Evolutionary conservation across 83 land plant genomes (phyloP), one percentile per base, ranked within the genome.

Genomic region (Isoetes engelmannii): DNA sequence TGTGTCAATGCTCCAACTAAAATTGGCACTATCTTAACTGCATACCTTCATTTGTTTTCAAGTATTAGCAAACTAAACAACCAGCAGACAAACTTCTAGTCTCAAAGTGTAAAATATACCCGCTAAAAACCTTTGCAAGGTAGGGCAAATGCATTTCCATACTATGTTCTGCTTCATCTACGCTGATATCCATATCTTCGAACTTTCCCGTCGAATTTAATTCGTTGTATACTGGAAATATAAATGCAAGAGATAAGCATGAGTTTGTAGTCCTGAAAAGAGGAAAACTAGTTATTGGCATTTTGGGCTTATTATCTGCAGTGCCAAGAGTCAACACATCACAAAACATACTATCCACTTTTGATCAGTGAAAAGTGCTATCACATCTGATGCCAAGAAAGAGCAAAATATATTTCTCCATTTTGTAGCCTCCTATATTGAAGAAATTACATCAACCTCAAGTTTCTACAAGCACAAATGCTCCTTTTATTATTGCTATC

Each of bases 101-200:
- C 45, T 61, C 12, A 57, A 44, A 44, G 60, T 54, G 12, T 66
- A 43, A 50, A 48, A 69, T 3, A 65, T 84, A 92, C 97, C 97
- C 97, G 17, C 83, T 72, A 71, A 94, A 94, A 45, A 94, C 80
- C 76, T 86, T 88, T 21, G 88, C 97, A 63, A 94, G 84, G 77
- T 94, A 94, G 17, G 99, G 99, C 74, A 94, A 80, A 74, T 94
- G 99, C 99, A 94, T 94, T 76, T 94, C 99, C 99, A 94, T 94
- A 81, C 99, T 94, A 77, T 94, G 99, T 72, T 94, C 99, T 61
- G 97, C 97, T 56, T 94, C 99, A 81, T 94, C 99, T 44, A 88
- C 89, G 45, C 74, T 67, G 64, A 88, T 60, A 68, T 86, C 84
- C 99, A 94, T 94, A 53, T 77, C 64, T 65, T 90, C 99, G 69